Evolutionary conservation across 108 stramenopile genomes (phyloP), one percentile per base, ranked within the genome.

Genomic region (Cyclostephanos tholiformis): DNA sequence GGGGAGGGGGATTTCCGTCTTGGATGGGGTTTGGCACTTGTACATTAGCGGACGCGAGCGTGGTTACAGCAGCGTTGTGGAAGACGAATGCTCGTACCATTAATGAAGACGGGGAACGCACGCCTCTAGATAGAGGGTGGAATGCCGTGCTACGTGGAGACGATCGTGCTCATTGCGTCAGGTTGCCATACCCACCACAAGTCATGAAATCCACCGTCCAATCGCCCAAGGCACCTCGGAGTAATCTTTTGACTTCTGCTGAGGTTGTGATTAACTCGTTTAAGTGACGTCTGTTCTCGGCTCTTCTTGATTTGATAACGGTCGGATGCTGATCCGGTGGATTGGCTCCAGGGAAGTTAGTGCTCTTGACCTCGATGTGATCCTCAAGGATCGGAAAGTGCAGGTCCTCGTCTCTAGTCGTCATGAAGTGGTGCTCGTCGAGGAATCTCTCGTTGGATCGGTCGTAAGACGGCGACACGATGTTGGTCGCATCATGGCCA

Each of bases 251-350:
- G 44, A 46, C 89, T 90, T 80, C 57, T 88, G 92, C 92, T 89
- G 84, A 90, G 89, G 90, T 88, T 80, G 91, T 89, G 91, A 93
- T 93, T 84, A 88, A 87, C 84, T 90, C 89, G 82, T 72, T 69
- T 82, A 86, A 86, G 76, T 76, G 84, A 80, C 86, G 86, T 58
- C 79, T 60, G 65, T 86, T 85, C 77, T 83, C 81, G 64, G 74
- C 79, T 70, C 79, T 80, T 70, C 79, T 80, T 56, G 79, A 58
- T 58, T 27, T 27, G 17, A 30, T 20, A 58, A 46, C 29, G 36
- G 22, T 62, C 38, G 61, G 41, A 22, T 62, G 53, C 2, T 16
- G 23, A 58, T 69, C 58, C 23, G 51, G 9, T 25, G 67, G 63
- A 52, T 20, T 62, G 6, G 55, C 25, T 59, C 49, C 39, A 51